Base-by-base conservation (phyloP, 257 asterid species). In the Nicotiana noctiflora region DNA sequence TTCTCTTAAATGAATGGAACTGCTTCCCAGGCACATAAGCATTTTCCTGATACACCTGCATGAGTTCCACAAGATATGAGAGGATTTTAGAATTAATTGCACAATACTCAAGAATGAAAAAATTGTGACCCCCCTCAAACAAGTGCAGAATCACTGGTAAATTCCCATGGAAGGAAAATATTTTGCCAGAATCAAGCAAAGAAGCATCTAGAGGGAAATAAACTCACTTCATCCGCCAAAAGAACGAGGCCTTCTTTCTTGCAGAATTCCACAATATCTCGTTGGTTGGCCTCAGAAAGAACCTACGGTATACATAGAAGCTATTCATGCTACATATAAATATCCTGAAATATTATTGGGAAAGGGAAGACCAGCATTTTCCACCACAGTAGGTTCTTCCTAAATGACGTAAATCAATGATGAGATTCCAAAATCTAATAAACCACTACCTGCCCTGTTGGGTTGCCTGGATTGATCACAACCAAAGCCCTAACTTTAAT, bases 391-490 rank as follows among this genome's bases (percentile, higher is more conserved):
- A 0, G 15, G 40, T 31, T 72, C 60, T 72, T 21, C 6, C 7
- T 25, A 23, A 40, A 70, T 44, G 46, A 68, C n/a, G 3, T 19
- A 70, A 70, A 70, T 44, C 19, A 70, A 44, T n/a, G 0, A 70
- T 14, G 60, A 40, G 51, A 37, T 29, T 17, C 46, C 32, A 53
- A 15, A 55, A 49, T 40, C 27, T 59, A 14, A 23, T 7, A 37
- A 72, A 40, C 6, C 61, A 51, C 61, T 84, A 93, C 99, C 97
- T 95, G 98, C 81, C 98, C 99, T 0, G 99, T 96, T 21, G 99
- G 99, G 82, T 96, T 96, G 76, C 98, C 99, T 29, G 99, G 99
- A 88, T 96, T 96, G 80, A 96, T 96, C 60, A 96, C 99, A 77
- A 90, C 99, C 91, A 96, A 88, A 56, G 99, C 97, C 88, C 95